These are phyloP conservation scores for Hebeloma cylindrosporum DNA, from an alignment of 768 basidiomycete species.

Conservation along the genomic window DNA sequence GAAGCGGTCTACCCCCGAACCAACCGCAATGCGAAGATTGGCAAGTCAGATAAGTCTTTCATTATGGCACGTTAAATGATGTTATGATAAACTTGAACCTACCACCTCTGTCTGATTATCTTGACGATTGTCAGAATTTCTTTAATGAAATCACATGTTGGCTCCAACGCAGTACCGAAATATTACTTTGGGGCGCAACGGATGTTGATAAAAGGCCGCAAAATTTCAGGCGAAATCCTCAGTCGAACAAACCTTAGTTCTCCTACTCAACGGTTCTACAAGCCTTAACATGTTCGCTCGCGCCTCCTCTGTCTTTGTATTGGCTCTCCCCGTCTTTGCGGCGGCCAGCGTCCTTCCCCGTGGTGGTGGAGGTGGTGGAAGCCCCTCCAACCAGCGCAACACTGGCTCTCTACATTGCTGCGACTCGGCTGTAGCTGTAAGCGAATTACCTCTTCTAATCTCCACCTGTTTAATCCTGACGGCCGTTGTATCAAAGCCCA, in stretches of 20 bases:
- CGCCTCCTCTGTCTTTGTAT: conserved; percentile 15
- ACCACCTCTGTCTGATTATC: too few relatives aligned
- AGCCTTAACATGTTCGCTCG: conserved; percentile 23
- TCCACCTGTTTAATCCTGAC: too few relatives aligned
- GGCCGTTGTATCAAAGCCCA: conserved; percentile 13
- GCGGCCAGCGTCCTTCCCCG: conserved; percentile 22
- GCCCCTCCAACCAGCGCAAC: conserved; percentile 24
- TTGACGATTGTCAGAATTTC: too few relatives aligned
- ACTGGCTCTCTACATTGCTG: conserved; percentile 32
- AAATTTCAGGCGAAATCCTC: background rate
- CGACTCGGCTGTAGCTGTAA: conserved; percentile 19
- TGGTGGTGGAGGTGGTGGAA: conserved; percentile 8
- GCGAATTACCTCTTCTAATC: too few relatives aligned
- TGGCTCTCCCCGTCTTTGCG: conserved; percentile 25
- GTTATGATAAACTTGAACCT: too few relatives aligned
- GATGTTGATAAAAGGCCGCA: conserved; percentile 8
- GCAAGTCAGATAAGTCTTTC: too few relatives aligned
- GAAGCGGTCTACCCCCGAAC: too few relatives aligned
- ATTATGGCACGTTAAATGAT: too few relatives aligned
- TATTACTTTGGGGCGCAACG: too few relatives aligned
- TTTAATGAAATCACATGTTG: too few relatives aligned
- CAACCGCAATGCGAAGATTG: too few relatives aligned
- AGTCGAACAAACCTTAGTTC: conserved; percentile 11
- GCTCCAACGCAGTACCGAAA: too few relatives aligned
- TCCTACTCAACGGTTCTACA: conserved; percentile 6